Evolutionary conservation across 805 yeast species (phyloP), one percentile per base, ranked within the genome.

Genomic region (Ogataea thermomethanolica): DNA sequence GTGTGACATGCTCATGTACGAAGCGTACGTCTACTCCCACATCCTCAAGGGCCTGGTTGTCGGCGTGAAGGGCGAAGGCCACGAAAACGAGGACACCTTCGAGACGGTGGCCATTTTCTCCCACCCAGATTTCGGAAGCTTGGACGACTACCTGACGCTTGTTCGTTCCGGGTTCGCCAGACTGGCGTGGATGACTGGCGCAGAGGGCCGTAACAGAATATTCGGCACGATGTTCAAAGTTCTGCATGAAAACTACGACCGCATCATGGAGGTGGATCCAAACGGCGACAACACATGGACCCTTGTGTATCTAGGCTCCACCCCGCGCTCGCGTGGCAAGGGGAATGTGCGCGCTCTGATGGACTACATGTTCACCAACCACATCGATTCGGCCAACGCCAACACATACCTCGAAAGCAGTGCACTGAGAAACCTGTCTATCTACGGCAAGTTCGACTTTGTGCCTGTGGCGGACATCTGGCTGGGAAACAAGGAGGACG

Each of bases 21-120:
- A 72, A 48, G 70, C 78, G 3, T 76, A 76, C 54, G 63, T 74
- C 29, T 62, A 61, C 33, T 74, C 77, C 33, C 79, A 74, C 49
- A 67, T 77, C 29, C 48, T 64, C 39, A 68, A 70, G 33, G 82
- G 82, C 1, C 35, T 76, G 25, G 74, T 69, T 22, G 53, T 75
- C 20, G 81, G 73, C 4, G 62, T 75, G 25, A 72, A 73, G 41
- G 80, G 78, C 40, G 61, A 65, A 1, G 54, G 54, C 27, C 56
- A 50, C 33, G 66, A 62, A 30, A 25, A 38, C 4, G 47, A 41
- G 13, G 64, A 59, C 25, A 44, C 51, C 4, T 77, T 72, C 54
- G 80, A 76, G 59, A 70, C 80, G 7, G 81, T 76, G 24, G 71
- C 77, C 5, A 55, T 75, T 17, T 77, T 80, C 79, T 62, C 76